These are phyloP conservation scores for Phtheirospermum japonicum DNA, from an alignment of 257 asterid species.

Conservation along the genomic window DNA sequence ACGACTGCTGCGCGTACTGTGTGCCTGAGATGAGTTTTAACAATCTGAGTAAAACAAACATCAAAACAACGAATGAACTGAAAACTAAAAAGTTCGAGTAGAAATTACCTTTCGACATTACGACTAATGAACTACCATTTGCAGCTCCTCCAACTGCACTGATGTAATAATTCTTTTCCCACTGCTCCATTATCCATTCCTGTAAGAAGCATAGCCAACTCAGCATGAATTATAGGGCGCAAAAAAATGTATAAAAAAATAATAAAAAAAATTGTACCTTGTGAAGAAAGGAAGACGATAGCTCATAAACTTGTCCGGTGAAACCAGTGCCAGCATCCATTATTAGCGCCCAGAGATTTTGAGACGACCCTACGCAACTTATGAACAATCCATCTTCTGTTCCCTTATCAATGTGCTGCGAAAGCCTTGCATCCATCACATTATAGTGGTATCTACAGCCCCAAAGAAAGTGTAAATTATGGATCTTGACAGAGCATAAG, in stretches of 20 bases:
- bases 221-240: neutral
- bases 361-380: constrained; percentile 65
- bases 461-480: constrained; percentile 4
- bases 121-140: constrained; percentile 76
- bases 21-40: constrained; percentile 48
- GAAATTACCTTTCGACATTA: constrained; percentile 78
- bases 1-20: constrained; percentile 68
- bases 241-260: neutral
- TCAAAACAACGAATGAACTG: neutral
- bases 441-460: constrained; percentile 54
- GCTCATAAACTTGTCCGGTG: constrained; percentile 53
- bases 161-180: constrained; percentile 79
- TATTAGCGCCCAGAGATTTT: constrained; percentile 75
- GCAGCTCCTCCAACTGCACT: constrained; percentile 78
- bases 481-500: constrained; percentile 2
- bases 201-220: constrained; percentile 28
- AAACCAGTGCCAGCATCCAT: constrained; percentile 94
- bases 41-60: constrained; percentile 21
- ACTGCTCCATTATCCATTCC: constrained; percentile 90
- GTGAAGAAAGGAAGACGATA: constrained; percentile 64
- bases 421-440: constrained; percentile 63
- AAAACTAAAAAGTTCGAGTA: neutral
- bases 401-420: constrained; percentile 79
- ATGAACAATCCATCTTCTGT: constrained; percentile 66
- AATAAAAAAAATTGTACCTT: constrained; percentile 39